phyloP scores from a whole-genome alignment of 805 yeast genomes.

The Wickerhamomyces subpelliculosus region DNA sequence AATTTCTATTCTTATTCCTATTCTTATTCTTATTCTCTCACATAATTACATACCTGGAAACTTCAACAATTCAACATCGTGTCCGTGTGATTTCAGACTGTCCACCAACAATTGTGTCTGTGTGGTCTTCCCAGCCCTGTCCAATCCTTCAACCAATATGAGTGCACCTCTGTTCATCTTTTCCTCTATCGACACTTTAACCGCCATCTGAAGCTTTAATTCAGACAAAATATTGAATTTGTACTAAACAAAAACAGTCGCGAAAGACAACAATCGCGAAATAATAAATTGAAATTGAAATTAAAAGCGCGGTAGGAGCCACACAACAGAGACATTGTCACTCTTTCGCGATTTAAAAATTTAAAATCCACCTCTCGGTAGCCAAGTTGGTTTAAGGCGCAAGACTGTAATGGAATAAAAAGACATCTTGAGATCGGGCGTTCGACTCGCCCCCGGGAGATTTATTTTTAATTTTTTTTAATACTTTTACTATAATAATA shows the following conservation, averaged over 20 bases:
- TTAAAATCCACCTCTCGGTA: slow-evolving; percentile 10
- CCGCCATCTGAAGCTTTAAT: not conserved
- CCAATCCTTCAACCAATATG: slow-evolving; percentile 86
- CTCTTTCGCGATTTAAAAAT: not conserved
- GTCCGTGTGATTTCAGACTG: slow-evolving; percentile 21
- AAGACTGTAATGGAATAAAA: slow-evolving; percentile 14
- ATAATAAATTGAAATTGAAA: too few relatives aligned
- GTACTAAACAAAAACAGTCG: not conserved
- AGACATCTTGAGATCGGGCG: slow-evolving; percentile 17
- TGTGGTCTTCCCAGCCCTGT: slow-evolving; percentile 90
- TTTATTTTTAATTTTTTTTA: not conserved
- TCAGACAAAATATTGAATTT: too few relatives aligned
- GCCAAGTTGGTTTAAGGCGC: slow-evolving; percentile 20
- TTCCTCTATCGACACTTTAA: not conserved
- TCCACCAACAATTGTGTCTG: slow-evolving; percentile 47
- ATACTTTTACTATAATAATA: not conserved
- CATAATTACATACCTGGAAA: slow-evolving; percentile 48
- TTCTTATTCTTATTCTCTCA: slow-evolving; percentile 1
- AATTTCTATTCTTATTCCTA: not conserved
- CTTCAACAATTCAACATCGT: slow-evolving; percentile 47
- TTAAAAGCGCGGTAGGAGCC: too few relatives aligned
- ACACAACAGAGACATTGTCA: too few relatives aligned
- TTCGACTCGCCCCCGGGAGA: slow-evolving; percentile 19
- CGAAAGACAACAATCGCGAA: not conserved
- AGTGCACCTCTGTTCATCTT: slow-evolving; percentile 52